Evolutionary conservation across 2,329 filamentous ascomycete genomes (phyloP), one percentile per base, ranked within the genome.

Genomic region (Fusarium robinianum): DNA sequence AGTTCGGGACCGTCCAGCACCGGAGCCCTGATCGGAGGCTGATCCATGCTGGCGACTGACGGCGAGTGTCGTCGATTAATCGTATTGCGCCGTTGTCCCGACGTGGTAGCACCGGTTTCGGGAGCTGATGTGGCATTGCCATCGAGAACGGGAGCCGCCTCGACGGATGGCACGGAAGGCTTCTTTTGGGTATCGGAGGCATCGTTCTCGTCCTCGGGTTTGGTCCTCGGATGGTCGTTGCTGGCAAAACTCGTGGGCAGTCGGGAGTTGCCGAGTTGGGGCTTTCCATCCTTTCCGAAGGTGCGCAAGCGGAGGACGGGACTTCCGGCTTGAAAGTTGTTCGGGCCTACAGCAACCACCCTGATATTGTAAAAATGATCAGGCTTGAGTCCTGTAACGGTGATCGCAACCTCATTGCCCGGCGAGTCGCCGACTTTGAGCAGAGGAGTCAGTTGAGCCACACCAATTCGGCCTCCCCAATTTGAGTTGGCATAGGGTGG

Each of bases 271-370:
- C 77, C 79, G 11, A 84, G 70, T 25, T 78, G 72, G n/a, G 82
- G 83, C 19, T 78, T 78, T 41, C 81, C 82, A 67, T 85, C 83
- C 57, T 73, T 76, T 63, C 74, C 79, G 66, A 80, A 84, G 32
- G 94, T 97, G 58, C 87, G 82, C 41, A 99, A 76, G 41, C 94
- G 87, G 53, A 97, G 84, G 24, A 95, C 83, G 5, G 83, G 79
- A 66, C 94, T 96, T 24, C 89, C 87, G 1, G 91, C 90, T 63
- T 95, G 90, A 61, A 97, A 97, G 67, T 94, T 95, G 57, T 91
- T 90, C 19, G 86, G 82, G 34, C 92, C 95, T 40, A 96, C 87
- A 25, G 92, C 90, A 57, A 96, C 88, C 40, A 97, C 89, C 48
- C 92, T 86, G 18, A 99, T 85, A 55, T 95, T 95, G 71, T 97